Base-by-base conservation (phyloP, 2,329 filamentous ascomycete genomes). In the Leptographium flavum region DNA sequence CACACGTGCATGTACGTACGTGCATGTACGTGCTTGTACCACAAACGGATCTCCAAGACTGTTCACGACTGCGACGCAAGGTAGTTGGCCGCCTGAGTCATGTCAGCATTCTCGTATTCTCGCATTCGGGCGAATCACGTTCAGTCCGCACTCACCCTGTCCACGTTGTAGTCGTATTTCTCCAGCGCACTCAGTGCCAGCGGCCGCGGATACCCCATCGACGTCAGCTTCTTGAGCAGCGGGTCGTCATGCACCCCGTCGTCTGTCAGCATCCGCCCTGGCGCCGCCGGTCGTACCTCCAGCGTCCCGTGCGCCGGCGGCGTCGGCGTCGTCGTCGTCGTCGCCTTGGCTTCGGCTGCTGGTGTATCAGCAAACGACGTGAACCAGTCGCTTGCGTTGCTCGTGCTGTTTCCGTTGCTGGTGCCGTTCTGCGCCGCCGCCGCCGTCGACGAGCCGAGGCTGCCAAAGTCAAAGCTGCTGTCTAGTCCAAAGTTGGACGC, bases 121-220 rank as follows among this genome's bases (percentile, higher is more conserved):
- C 8, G 8, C 8, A 9, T 28, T 28, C 27, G 27, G 13, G 8
- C 13, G 27, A 28, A 28, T 8, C 19, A 9, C 19, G n/a, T n/a
- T n/a, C n/a, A n/a, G n/a, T n/a, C n/a, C 25, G 21, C 3, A 68
- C 79, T 66, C 66, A 94, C 90, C 76, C 85, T 87, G 64, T 94
- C 87, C 59, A 95, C 73, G 61, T 95, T 92, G 64, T 96, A 95
- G 65, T 96, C 87, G 60, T 84, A 94, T 62, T 90, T 88, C 69
- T 96, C 90, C 58, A 96, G 66, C 22, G 92, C 90, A 42, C 71
- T 70, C 31, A 95, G 66, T 15, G 87, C 83, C 42, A 85, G 79
- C 8, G 70, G 67, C 27, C 90, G 73, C 5, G 77, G 65, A 59
- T 93, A 96, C 1, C 90, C 90, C 87, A 96, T 94, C 10, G 76